Evolutionary conservation across 2,329 filamentous ascomycete species (phyloP).

Genomic region (Stagonosporopsis chrysanthemi): DNA sequence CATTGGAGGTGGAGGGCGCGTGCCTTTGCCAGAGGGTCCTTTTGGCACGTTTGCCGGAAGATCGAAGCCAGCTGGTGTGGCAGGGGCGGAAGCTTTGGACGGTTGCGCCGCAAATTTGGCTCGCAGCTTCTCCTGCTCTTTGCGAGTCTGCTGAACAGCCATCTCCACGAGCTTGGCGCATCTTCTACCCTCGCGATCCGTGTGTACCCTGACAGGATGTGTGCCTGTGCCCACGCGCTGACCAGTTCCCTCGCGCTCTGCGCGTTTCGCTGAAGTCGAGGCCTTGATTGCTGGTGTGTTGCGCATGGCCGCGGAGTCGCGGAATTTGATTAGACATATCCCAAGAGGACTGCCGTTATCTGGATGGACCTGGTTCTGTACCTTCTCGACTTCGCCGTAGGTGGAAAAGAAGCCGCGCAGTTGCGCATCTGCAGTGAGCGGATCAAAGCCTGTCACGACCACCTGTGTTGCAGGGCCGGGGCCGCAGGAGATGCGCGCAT

Average conservation of each 20-base stretch:
- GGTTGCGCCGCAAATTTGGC: slow-evolving; percentile 43
- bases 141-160: slow-evolving; percentile 72
- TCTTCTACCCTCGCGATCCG: slow-evolving; percentile 86
- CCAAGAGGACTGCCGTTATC: slow-evolving; percentile 93
- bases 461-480: slow-evolving; percentile 90
- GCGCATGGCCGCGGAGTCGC: slow-evolving; percentile 67
- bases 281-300: slow-evolving; percentile 68
- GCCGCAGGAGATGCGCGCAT: slow-evolving; percentile 82
- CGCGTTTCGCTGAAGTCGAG: slow-evolving; percentile 80
- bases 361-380: slow-evolving; percentile 94
- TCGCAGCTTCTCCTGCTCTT: slow-evolving; percentile 61
- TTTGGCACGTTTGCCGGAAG: slow-evolving; percentile 87
- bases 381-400: slow-evolving; percentile 87
- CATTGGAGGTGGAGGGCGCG: slow-evolving; percentile 46
- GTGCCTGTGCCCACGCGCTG: slow-evolving; percentile 79
- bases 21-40: slow-evolving; percentile 71
- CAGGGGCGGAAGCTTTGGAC: slow-evolving; percentile 29
- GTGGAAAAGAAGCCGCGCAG: slow-evolving; percentile 77
- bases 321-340: slow-evolving; percentile 89
- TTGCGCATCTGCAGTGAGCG: slow-evolving; percentile 80
- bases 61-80: slow-evolving; percentile 51
- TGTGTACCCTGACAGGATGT: slow-evolving; percentile 74
- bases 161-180: slow-evolving; percentile 81
- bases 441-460: slow-evolving; percentile 95
- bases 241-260: slow-evolving; percentile 78